Percentiles rank a stretch among this genome's conserved stretches.
phyloP scores from a whole-genome alignment of 768 basidiomycete species.

The Panaeolus papilionaceus region DNA sequence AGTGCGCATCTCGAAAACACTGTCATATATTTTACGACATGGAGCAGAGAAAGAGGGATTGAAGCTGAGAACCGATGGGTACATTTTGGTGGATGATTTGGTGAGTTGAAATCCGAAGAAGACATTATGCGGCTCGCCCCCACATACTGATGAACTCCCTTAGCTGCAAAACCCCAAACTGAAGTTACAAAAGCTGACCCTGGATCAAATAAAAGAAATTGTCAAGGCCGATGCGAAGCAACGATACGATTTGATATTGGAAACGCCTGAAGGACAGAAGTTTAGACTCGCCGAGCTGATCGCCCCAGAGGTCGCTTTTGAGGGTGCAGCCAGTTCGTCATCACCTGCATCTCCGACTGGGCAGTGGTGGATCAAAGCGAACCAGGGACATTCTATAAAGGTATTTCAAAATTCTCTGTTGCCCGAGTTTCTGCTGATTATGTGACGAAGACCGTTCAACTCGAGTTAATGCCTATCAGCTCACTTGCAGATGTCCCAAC shows the following conservation, averaged over 20 bases:
- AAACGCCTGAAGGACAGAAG: slow-evolving; percentile 39
- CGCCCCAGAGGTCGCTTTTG: slow-evolving; percentile 15
- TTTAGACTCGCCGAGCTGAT: slow-evolving; percentile 14
- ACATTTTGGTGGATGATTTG: slow-evolving; percentile 80
- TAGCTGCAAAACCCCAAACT: slow-evolving; percentile 79
- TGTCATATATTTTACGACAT: slow-evolving; percentile 93
- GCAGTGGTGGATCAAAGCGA: slow-evolving; percentile 89
- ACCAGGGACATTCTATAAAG: slow-evolving; percentile 89
- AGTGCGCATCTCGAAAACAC: slow-evolving; percentile 79
- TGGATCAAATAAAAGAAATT: slow-evolving; percentile 60
- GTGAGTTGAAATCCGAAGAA: slow-evolving; percentile 53
- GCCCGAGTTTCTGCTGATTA: background rate
- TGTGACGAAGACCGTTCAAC: slow-evolving; percentile 59
- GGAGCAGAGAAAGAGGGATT: slow-evolving; percentile 81
- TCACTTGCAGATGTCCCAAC: slow-evolving; percentile 68
- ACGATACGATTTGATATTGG: slow-evolving; percentile 64
- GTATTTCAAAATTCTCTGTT: slow-evolving; percentile 39
- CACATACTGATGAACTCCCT: slow-evolving; percentile 7
- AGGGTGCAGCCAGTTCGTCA: slow-evolving; percentile 25
- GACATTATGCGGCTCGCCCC: background rate
- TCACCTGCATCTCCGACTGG: slow-evolving; percentile 24
- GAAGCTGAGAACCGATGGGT: slow-evolving; percentile 83
- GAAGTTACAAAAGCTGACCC: slow-evolving; percentile 54
- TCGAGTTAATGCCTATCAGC: slow-evolving; percentile 67
- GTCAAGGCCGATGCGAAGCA: slow-evolving; percentile 73